These are phyloP conservation scores for Globisporangium perplexum DNA, from an alignment of 352 stramenopile genomes.

Conservation along the genomic window DNA sequence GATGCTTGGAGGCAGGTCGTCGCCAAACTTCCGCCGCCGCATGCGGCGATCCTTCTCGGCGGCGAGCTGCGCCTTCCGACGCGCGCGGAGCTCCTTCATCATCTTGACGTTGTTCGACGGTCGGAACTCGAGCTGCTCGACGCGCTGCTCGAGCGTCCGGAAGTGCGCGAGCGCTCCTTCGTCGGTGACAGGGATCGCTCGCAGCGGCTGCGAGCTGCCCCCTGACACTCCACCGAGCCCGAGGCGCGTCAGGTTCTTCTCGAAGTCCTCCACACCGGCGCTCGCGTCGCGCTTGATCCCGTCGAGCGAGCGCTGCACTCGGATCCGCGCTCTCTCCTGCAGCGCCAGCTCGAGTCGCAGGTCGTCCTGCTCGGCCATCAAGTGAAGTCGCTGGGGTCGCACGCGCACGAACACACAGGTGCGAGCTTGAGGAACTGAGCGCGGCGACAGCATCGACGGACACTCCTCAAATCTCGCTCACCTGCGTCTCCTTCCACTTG, in stretches of 20 bases:
- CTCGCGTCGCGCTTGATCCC: constrained; percentile 30
- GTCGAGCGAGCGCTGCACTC: constrained; percentile 17
- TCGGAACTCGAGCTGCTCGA: constrained; percentile 53
- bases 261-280: constrained; percentile 46
- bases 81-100: constrained; percentile 75
- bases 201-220: constrained; percentile 18
- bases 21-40: constrained; percentile 36
- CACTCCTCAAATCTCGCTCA: constrained; percentile 1
- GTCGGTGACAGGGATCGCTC: constrained; percentile 35
- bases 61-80: constrained; percentile 56
- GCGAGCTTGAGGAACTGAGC: no score
- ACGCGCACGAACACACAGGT: background rate
- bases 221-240: constrained; percentile 24
- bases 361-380: constrained; percentile 39
- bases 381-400: constrained; percentile 17
- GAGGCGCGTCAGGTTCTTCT: constrained; percentile 60
- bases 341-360: constrained; percentile 58
- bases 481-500: constrained; percentile 57
- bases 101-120: constrained; percentile 78
- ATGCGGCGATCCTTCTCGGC: constrained; percentile 62
- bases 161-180: constrained; percentile 35
- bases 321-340: constrained; percentile 34
- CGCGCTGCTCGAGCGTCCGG: constrained; percentile 31
- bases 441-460: background rate
- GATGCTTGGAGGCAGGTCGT: constrained; percentile 14